Base-by-base conservation (phyloP, 805 yeast genomes). In the Torulaspora quercuum region DNA sequence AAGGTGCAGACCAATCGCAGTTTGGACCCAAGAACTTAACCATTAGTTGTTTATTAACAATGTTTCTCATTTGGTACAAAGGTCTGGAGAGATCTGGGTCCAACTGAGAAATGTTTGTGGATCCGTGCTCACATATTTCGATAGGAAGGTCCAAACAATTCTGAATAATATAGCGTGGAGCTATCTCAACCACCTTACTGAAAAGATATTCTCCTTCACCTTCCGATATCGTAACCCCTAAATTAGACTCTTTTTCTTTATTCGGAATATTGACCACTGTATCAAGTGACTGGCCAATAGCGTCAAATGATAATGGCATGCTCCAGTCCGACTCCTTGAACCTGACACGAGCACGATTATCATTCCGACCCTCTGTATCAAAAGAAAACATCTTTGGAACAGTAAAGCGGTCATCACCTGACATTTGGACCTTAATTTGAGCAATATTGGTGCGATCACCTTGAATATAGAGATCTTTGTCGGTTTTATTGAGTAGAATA, bases 341-440 rank as follows among this genome's bases (percentile, higher is more conserved):
- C 42, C 73, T 72, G 5, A 89, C 50, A 16, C 72, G 52, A 0
- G 89, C 94, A 40, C 94, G 68, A 49, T 82, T 80, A 26, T 70
- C 73, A 17, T 78, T 72, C 33, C 76, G 80, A 7, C 63, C 64
- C 21, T 70, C 73, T 9, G 65, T 67, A 15, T 76, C 81, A 53
- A 86, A 90, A 0, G 98, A 90, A 65, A 92, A 89, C 84, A 92
- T 77, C 40, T 73, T 75, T 0, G 96, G 95, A 25, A 55, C 48
- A 1, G 73, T 56, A 10, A 61, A 57, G 21, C 55, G 43, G 3
- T 55, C 42, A n/a, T 52, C 64, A 16, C 52, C 55, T 10, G 48
- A 50, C 13, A 41, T 34, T 6, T 50, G 36, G 1, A 75, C 67
- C 9, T 56, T 57, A 0, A 84, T 74, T 12, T 64, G 58, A 28